Evolutionary conservation across 345 rosid species (phyloP), one percentile per base, ranked within the genome.

Genomic region (Euphorbia lathyris): DNA sequence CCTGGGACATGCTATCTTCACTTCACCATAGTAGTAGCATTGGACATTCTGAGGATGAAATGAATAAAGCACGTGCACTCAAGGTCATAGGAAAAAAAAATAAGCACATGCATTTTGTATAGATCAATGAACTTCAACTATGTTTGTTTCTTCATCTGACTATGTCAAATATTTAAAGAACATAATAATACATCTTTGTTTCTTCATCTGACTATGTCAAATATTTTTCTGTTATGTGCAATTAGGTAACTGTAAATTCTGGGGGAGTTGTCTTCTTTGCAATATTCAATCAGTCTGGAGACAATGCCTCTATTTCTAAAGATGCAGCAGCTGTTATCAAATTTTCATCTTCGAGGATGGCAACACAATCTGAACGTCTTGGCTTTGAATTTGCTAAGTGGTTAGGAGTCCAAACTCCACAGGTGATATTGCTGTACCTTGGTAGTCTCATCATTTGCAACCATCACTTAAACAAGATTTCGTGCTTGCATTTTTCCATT

Each of bases 181-280:
- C n/a, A n/a, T n/a, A n/a, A n/a, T n/a, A n/a, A n/a, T n/a, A n/a
- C n/a, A n/a, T n/a, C n/a, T n/a, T n/a, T n/a, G n/a, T n/a, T n/a
- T n/a, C n/a, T n/a, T n/a, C n/a, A n/a, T n/a, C n/a, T n/a, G n/a
- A n/a, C n/a, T n/a, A n/a, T n/a, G n/a, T n/a, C n/a, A n/a, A n/a
- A n/a, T n/a, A n/a, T n/a, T n/a, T n/a, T n/a, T n/a, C n/a, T n/a
- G n/a, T n/a, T n/a, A n/a, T n/a, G n/a, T n/a, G n/a, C n/a, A n/a
- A n/a, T n/a, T n/a, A n/a, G n/a, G n/a, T n/a, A n/a, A n/a, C n/a
- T n/a, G n/a, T n/a, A n/a, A 95, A 88, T 75, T 95, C 99, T 70
- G 99, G 99, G 26, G 99, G 99, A 73, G 96, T 95, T 81, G 99
- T 95, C 70, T 92, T 95, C 88, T 95, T 95, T 86, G 97, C 97